Evolutionary conservation across 495 filamentous ascomycete species (phyloP), one percentile per base, ranked within the genome.

Genomic region (Letharia lupina): DNA sequence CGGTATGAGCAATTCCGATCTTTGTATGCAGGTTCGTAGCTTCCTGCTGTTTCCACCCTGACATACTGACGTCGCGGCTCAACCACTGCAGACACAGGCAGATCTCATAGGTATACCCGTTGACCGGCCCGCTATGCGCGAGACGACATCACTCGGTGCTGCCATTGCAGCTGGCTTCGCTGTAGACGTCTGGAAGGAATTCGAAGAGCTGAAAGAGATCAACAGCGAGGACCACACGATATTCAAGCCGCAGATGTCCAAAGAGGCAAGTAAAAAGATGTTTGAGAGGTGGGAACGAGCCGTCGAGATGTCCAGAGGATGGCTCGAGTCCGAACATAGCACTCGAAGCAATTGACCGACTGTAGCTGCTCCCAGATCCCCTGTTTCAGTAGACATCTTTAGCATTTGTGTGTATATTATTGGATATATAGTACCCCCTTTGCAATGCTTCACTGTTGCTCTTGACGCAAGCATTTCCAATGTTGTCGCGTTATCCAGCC

Each of bases 111-210:
- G 87, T 71, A 96, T 98, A 71, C 89, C 87, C 40, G 87, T 96
- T 64, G 88, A 95, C 74, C 85, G 93, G 13, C 93, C 93, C 2
- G 82, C 84, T 42, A 96, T 97, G 93, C 87, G 91, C 64, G 93
- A 97, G 78, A 96, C 92, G 2, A 97, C 93, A 18, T 89, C 93
- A 16, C 85, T 96, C 2, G 93, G 93, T 37, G 91, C 93, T n/a
- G 93, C 93, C 37, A 94, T 97, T 67, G 93, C 92, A 15, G 93
- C 93, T 63, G 93, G 92, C 35, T 89, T 96, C 67, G 93, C 92
- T 20, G 86, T 89, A 20, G 86, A 83, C 61, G 83, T 94, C 62
- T 98, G 93, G 93, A 83, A 84, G 62, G 82, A 86, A 50, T 86
- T 95, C 70, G 82, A 85, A 44, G 91, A 96, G 69, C 82, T 98